Conservation (phyloP, 129 eudicot genomes). For the Gnaphalium uliginosum region DNA sequence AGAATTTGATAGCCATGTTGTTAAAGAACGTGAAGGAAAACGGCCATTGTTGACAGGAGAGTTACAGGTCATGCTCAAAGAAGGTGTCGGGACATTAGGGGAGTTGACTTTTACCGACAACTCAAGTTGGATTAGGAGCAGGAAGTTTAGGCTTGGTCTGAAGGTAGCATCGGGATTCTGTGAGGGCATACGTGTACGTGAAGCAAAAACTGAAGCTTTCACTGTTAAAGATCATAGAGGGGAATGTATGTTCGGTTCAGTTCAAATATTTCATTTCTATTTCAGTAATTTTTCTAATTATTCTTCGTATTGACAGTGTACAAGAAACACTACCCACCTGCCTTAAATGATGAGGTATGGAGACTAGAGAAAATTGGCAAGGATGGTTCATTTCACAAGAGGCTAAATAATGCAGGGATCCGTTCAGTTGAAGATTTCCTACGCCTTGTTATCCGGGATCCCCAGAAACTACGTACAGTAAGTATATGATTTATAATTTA, state of each 20-base stretch:
- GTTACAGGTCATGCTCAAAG: constrained; percentile 69
- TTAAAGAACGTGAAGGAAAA: constrained; percentile 92
- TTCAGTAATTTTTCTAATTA: background rate
- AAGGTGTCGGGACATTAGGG: constrained; percentile 91
- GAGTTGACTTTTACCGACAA: constrained; percentile 88
- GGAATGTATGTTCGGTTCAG: constrained; percentile 60
- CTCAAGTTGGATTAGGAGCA: constrained; percentile 94
- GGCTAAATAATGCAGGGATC: constrained; percentile 67
- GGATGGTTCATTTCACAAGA: constrained; percentile 92
- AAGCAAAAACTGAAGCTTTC: constrained; percentile 92
- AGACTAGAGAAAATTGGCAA: constrained; percentile 94
- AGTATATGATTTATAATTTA: constrained; percentile 27
- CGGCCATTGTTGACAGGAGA: constrained; percentile 83
- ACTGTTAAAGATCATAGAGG: constrained; percentile 93
- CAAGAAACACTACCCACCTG: constrained; percentile 93
- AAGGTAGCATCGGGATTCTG: constrained; percentile 76
- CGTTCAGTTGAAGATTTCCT: constrained; percentile 79
- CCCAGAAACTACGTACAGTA: constrained; percentile 65
- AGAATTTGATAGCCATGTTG: constrained; percentile 84
- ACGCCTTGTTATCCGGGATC: constrained; percentile 71
- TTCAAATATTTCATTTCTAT: background rate
- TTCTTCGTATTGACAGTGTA: constrained; percentile 50
- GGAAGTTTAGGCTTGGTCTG: constrained; percentile 84
- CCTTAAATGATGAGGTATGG: constrained; percentile 85
- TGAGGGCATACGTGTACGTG: constrained; percentile 78